Conservation (phyloP, 768 basidiomycete genomes). For the Rhizopogon vinicolor region DNA sequence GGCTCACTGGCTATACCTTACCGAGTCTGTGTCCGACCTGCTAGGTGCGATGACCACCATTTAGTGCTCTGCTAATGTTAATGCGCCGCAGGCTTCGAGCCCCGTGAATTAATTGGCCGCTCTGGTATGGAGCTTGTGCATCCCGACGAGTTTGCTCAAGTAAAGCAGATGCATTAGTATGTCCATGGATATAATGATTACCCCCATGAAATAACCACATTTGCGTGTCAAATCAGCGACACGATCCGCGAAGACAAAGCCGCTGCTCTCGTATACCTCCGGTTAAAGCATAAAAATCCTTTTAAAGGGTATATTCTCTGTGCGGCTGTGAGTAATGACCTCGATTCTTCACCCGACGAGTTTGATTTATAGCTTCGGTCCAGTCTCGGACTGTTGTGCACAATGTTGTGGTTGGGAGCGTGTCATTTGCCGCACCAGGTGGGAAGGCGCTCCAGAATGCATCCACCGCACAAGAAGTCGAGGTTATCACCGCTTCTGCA, state of each 20-base stretch:
- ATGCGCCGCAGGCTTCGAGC: constrained; percentile 58
- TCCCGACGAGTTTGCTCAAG: constrained; percentile 68
- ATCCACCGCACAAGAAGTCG: constrained; percentile 79
- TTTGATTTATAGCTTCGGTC: constrained; percentile 1
- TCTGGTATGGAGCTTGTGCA: constrained; percentile 76
- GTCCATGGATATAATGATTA: constrained; percentile 12
- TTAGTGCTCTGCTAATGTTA: neutral
- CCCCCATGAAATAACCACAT: neutral
- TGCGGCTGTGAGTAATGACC: constrained; percentile 51
- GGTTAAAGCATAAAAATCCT: constrained; percentile 76
- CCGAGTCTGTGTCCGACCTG: constrained; percentile 62
- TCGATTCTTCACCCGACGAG: neutral
- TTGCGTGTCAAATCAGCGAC: constrained; percentile 38
- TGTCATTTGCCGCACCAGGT: constrained; percentile 72
- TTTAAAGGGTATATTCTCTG: constrained; percentile 74
- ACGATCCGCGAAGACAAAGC: constrained; percentile 79
- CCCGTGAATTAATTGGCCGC: constrained; percentile 62
- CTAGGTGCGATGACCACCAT: constrained; percentile 38
- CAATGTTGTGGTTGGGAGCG: constrained; percentile 71
- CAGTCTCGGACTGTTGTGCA: constrained; percentile 66
- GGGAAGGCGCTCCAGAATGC: constrained; percentile 76
- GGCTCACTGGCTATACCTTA: constrained; percentile 65
- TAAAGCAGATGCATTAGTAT: constrained; percentile 69
- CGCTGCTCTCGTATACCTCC: constrained; percentile 71
- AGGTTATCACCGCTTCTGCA: constrained; percentile 60